Evolutionary conservation across 305 asterid species (phyloP).

Genomic region (Rubia balearica): DNA sequence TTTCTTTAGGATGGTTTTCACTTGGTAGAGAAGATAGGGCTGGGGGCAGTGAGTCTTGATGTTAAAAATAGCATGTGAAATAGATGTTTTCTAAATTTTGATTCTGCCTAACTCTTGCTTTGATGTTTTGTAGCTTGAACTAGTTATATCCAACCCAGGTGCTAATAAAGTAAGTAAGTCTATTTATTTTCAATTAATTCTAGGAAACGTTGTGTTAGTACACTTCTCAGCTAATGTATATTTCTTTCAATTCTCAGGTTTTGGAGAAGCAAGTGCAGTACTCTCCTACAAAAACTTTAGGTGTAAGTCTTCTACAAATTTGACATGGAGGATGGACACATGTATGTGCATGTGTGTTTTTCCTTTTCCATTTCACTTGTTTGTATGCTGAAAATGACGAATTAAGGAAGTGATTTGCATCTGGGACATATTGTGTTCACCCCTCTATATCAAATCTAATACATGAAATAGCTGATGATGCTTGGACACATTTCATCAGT

Average conservation of each 20-base stretch:
- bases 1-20: neutral
- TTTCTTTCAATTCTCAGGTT: slow-evolving; percentile 34
- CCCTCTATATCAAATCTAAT: neutral
- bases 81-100: neutral
- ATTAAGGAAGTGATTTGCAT: neutral
- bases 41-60: neutral
- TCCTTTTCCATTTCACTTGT: neutral
- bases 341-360: neutral
- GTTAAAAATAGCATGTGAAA: neutral
- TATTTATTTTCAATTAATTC: slow-evolving; percentile 3
- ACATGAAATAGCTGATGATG: neutral
- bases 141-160: slow-evolving; percentile 72
- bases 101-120: slow-evolving; percentile 2
- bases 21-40: neutral
- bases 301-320: slow-evolving; percentile 41
- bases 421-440: neutral
- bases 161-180: slow-evolving; percentile 62
- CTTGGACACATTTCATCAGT: slow-evolving; percentile 1
- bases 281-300: slow-evolving; percentile 58
- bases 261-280: slow-evolving; percentile 45
- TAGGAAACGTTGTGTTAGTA: slow-evolving; percentile 1
- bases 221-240: slow-evolving; percentile 11
- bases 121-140: slow-evolving; percentile 57
- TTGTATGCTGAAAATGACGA: neutral
- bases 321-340: neutral